Percentiles rank a stretch among this genome's conserved stretches.
Conservation (phyloP, 495 filamentous ascomycete genomes). For the Massariosphaeria phaeospora region DNA sequence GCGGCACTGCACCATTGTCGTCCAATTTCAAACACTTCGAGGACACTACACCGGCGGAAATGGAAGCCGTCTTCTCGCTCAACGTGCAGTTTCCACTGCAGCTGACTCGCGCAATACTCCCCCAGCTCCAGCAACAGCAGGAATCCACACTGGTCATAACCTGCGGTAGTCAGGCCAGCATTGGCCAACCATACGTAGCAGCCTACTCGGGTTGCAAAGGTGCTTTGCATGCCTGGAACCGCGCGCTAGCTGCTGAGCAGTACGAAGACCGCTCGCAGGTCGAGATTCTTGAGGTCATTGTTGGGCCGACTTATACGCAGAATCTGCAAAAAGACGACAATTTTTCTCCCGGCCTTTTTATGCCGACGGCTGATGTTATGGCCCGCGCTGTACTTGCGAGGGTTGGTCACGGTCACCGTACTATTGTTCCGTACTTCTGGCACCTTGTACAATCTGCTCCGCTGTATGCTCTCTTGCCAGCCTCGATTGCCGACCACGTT, state of each 20-base stretch:
- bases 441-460: not conserved
- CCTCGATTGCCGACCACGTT: not conserved
- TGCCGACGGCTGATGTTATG: slow-evolving; percentile 6
- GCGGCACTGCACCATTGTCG: slow-evolving; percentile 29
- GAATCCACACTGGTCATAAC: slow-evolving; percentile 43
- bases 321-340: slow-evolving; percentile 1
- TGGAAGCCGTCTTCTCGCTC: slow-evolving; percentile 24
- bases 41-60: slow-evolving; percentile 23
- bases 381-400: slow-evolving; percentile 1
- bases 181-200: slow-evolving; percentile 41
- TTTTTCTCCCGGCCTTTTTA: not conserved
- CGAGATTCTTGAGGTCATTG: slow-evolving; percentile 2
- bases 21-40: slow-evolving; percentile 31
- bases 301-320: slow-evolving; percentile 6
- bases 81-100: slow-evolving; percentile 39
- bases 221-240: slow-evolving; percentile 10
- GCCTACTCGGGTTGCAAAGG: slow-evolving; percentile 42
- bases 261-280: not conserved
- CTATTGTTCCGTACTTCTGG: slow-evolving; percentile 6
- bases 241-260: slow-evolving; percentile 2
- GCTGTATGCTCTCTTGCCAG: not conserved
- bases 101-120: slow-evolving; percentile 43
- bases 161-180: slow-evolving; percentile 40
- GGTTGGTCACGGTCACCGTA: slow-evolving; percentile 1
- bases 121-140: slow-evolving; percentile 21